A percentile compares a stretch with the other conserved stretches of the same genome.
phyloP scores from a whole-genome alignment of 2,329 filamentous ascomycete species.

The Incumbomyces lentus region DNA sequence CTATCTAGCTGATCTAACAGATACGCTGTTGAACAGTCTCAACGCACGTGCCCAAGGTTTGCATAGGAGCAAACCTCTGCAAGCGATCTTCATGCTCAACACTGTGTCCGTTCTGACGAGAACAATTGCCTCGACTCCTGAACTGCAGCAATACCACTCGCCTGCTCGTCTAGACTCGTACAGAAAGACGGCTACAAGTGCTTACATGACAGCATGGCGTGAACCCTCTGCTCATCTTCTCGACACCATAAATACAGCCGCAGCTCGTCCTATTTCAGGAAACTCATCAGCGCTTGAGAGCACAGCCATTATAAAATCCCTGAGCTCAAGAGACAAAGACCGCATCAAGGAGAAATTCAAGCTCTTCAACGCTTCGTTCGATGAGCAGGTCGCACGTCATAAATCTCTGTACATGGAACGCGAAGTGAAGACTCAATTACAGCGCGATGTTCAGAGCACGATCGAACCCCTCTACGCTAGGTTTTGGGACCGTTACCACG shows the following conservation, averaged over 20 bases:
- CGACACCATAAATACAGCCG: constrained; percentile 82
- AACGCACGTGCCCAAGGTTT: constrained; percentile 63
- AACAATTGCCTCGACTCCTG: constrained; percentile 64
- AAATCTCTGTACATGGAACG: constrained; percentile 80
- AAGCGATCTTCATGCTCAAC: constrained; percentile 87
- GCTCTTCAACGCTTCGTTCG: constrained; percentile 80
- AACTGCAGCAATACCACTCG: constrained; percentile 60
- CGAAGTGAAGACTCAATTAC: constrained; percentile 72
- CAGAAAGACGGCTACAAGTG: constrained; percentile 73
- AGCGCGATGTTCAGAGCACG: constrained; percentile 76
- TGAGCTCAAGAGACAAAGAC: constrained; percentile 87
- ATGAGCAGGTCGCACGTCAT: constrained; percentile 75
- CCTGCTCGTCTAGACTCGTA: constrained; percentile 63
- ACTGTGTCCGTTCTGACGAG: constrained; percentile 74
- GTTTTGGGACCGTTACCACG: constrained; percentile 96
- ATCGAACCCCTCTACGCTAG: constrained; percentile 88
- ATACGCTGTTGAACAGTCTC: constrained; percentile 63
- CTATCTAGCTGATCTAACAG: constrained; percentile 82
- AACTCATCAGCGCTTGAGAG: constrained; percentile 51
- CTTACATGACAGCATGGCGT: constrained; percentile 80
- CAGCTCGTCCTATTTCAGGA: constrained; percentile 58
- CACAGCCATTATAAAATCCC: constrained; percentile 67
- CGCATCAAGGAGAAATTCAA: constrained; percentile 93
- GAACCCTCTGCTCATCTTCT: constrained; percentile 76
- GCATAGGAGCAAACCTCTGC: constrained; percentile 57